Evolutionary conservation across 108 stramenopile species (phyloP).

Genomic region (Conticribra weissflogii): DNA sequence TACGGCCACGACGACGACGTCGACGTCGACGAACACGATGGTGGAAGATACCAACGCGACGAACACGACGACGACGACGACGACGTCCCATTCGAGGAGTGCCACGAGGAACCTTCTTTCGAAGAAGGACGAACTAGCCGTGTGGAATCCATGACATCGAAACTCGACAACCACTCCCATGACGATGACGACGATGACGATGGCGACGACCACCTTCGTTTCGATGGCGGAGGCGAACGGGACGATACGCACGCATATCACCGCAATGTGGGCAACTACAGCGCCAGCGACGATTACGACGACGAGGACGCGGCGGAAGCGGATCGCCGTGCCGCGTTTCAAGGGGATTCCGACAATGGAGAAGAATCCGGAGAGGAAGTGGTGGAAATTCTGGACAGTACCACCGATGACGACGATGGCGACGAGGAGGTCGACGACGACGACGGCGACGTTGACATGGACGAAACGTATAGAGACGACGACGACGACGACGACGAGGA

Average conservation of each 20-base stretch:
- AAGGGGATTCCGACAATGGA: constrained; percentile 30
- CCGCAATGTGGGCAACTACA: constrained; percentile 35
- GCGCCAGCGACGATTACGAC: constrained; percentile 47
- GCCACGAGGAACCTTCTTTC: too few species aligned
- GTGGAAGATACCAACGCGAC: too few species aligned
- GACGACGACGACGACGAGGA: constrained; percentile 3
- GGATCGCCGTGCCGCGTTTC: constrained; percentile 35
- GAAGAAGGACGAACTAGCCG: too few species aligned
- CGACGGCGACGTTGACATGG: constrained; percentile 2
- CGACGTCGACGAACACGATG: too few species aligned
- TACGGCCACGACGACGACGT: neutral
- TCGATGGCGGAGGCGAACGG: neutral
- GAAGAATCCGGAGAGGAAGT: constrained; percentile 30
- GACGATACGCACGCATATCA: constrained; percentile 26
- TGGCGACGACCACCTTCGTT: neutral
- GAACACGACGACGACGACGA: neutral
- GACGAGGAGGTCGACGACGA: constrained; percentile 5
- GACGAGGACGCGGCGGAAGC: constrained; percentile 41
- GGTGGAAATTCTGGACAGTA: constrained; percentile 14
- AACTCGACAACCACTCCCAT: neutral
- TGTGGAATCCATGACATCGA: neutral
- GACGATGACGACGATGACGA: neutral
- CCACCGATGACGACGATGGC: constrained; percentile 8
- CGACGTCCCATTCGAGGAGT: too few species aligned
- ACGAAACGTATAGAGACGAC: constrained; percentile 4